Base-by-base conservation (phyloP, 108 stramenopile species). In the Nitzschia palea region DNA sequence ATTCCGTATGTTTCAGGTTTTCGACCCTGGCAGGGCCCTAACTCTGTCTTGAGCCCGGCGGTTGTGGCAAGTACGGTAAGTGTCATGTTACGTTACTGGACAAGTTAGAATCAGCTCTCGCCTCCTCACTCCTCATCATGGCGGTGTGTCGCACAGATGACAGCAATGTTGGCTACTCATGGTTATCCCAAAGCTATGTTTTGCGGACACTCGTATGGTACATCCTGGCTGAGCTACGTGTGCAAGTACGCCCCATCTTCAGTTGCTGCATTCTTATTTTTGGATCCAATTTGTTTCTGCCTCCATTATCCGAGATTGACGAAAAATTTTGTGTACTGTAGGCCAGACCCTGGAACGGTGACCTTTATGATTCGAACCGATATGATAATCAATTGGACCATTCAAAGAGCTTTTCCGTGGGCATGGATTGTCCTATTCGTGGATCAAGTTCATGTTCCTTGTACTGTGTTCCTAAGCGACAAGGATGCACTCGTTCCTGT, bases 281-380 rank as follows among this genome's bases (percentile, higher is more conserved):
- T 92, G 28, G 94, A 95, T 65, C 94, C 94, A 4, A 86, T 95
- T 42, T 91, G 90, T 68, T 95, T 92, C 70, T 91, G 90, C 50
- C 65, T 95, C 22, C 86, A 95, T 58, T 59, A 53, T n/a, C 82
- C 88, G 20, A 73, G 84, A 27, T 56, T 90, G 54, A 91, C 89
- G 17, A 80, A 85, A 53, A 73, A 82, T 28, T 95, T 95, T 68
- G 90, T 95, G 1, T 95, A 95, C 63, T 80, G 70, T 50, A 66
- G 83, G 36, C 70, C 90, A 35, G 90, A 95, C 65, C 90, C 88
- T 0, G 90, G 90, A 15, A 85, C 83, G 0, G 80, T 87, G 23
- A 62, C 67, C 55, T 88, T 86, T 55, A 82, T 92, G 77, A 68
- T 90, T 28, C 84, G 94, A 56, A 90, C 90, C 1, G 94, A 95